Base-by-base conservation (phyloP, 2,329 filamentous ascomycete genomes). In the Pyrenochaeta sp. region DNA sequence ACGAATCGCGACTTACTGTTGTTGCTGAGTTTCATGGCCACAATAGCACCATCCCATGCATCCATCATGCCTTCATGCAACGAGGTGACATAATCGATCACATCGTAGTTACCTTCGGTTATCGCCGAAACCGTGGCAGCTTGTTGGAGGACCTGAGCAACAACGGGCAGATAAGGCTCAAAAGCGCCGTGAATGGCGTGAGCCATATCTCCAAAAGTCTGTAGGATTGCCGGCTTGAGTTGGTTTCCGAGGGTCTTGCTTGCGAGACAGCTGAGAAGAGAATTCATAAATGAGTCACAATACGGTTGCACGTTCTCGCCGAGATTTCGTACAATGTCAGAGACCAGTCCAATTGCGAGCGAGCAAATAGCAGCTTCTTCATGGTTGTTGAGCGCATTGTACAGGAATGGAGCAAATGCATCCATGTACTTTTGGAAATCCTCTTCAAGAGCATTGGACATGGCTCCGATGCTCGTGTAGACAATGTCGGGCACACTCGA, bases 381-480 rank as follows among this genome's bases (percentile, higher is more conserved):
- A 69, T 96, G 91, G 79, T 97, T 97, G 65, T 87, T 88, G 20
- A 99, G 85, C 19, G 94, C 94, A 60, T 90, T 95, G 81, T 94
- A 94, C 35, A 99, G 79, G 83, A 90, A 96, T 7, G 91, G 91
- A 30, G 86, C 81, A 74, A 99, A 99, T 2, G 90, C 84, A 28
- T 96, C 90, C 93, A 99, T 97, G 79, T 99, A 99, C 77, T 95
- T 94, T 70, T 87, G 78, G 72, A 99, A 99, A 58, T 93, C 90
- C 41, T 91, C 90, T 68, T 96, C 92, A 64, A 97, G 81, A 26
- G 92, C 89, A 62, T 89, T 96, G 27, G 94, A 89, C 49, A 99
- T 81, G n/a, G 89, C 86, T 68, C 93, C 94, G 63, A 97, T 88
- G 45, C 90, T 89, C 37, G 91, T 90, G 66, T 99, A 97, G 48